phyloP scores from a whole-genome alignment of 179 eudicot species.

The Nepenthes alata region DNA sequence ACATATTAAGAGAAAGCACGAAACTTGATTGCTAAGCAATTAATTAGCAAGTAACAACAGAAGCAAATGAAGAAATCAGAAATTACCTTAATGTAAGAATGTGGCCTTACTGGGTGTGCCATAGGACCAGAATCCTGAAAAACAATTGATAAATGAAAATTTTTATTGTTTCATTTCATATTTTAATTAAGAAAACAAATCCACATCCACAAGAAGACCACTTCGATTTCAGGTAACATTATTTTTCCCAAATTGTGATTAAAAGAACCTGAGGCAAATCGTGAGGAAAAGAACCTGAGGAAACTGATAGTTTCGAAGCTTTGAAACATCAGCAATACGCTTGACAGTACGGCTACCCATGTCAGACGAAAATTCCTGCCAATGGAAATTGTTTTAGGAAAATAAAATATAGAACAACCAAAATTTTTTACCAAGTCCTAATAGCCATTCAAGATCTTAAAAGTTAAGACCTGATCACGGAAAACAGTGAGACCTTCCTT shows the following conservation, averaged over 20 bases:
- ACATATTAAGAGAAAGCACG: constrained; percentile 4
- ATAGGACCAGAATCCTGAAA: constrained; percentile 97
- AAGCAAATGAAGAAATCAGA: constrained; percentile 1
- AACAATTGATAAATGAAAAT: constrained; percentile 3
- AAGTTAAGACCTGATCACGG: constrained; percentile 72
- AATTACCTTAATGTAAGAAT: constrained; percentile 86
- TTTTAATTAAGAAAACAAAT: background rate
- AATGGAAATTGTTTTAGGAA: background rate
- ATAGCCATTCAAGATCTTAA: constrained; percentile 3
- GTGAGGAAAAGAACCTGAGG: constrained; percentile 52
- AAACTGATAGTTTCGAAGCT: constrained; percentile 71
- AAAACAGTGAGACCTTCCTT: constrained; percentile 99
- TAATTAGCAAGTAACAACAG: constrained; percentile 1
- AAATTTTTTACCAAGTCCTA: background rate
- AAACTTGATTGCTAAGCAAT: constrained; percentile 5
- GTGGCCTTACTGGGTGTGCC: constrained; percentile 99
- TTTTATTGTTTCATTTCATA: background rate
- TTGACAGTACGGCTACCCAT: constrained; percentile 95
- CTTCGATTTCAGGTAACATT: background rate
- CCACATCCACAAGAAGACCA: background rate
- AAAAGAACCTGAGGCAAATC: background rate
- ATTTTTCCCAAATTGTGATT: background rate
- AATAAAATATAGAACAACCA: background rate
- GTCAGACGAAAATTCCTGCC: constrained; percentile 96
- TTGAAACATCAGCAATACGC: constrained; percentile 88